Conservation (phyloP, 208 protist species). For the Wallacemonas collosoma region DNA sequence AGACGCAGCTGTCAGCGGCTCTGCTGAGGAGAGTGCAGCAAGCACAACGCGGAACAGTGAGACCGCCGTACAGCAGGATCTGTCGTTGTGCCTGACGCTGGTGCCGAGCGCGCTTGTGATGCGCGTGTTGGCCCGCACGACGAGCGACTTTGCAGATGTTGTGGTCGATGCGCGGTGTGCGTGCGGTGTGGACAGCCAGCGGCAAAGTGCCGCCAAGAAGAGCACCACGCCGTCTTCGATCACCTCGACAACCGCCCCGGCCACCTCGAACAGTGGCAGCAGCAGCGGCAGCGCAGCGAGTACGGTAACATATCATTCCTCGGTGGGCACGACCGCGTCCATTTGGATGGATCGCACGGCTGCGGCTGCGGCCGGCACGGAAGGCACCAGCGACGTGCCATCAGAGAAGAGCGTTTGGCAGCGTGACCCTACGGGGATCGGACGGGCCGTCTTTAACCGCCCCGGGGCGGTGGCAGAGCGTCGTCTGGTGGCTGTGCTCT, state of each 20-base stretch:
- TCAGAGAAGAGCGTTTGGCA: slow-evolving; percentile 1
- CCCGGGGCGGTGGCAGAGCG: slow-evolving; percentile 39
- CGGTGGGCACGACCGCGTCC: slow-evolving; percentile 35
- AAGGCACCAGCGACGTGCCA: neutral
- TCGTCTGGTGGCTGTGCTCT: slow-evolving; percentile 44
- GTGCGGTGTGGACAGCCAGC: slow-evolving; percentile 9
- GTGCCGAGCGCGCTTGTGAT: slow-evolving; percentile 54
- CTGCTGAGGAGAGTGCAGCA: neutral
- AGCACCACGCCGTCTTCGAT: neutral
- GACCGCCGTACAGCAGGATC: neutral
- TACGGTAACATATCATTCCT: too few species aligned
- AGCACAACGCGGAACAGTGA: neutral
- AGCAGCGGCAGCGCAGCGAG: neutral
- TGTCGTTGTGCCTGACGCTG: slow-evolving; percentile 6
- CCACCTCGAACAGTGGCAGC: slow-evolving; percentile 16
- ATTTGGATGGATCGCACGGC: slow-evolving; percentile 40
- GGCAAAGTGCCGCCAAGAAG: slow-evolving; percentile 8
- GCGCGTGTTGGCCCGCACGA: slow-evolving; percentile 56
- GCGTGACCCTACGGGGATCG: slow-evolving; percentile 2
- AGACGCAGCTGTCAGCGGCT: neutral
- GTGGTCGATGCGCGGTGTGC: slow-evolving; percentile 70
- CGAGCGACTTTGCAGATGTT: slow-evolving; percentile 61
- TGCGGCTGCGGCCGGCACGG: neutral
- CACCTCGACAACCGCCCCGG: neutral
- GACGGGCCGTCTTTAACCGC: slow-evolving; percentile 29